phyloP scores from a whole-genome alignment of 2,329 filamentous ascomycete species.

The Microdochium nivale region DNA sequence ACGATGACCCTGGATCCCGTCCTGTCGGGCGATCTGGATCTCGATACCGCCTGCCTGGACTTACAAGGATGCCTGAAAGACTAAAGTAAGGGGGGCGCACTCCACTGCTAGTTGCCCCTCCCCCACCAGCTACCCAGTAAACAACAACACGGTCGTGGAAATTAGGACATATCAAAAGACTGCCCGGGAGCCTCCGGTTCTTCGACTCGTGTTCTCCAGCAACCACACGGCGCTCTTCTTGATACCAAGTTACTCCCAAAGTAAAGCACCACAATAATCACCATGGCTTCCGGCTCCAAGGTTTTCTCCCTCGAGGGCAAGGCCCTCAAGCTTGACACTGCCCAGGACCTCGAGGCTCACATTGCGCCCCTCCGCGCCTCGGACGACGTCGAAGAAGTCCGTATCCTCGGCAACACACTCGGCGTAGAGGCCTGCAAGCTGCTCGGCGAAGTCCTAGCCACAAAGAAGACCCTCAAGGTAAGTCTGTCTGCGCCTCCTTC shows the following conservation, averaged over 20 bases:
- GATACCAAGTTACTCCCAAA: conserved; percentile 13
- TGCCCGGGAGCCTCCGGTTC: neutral
- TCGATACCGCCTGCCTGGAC: neutral
- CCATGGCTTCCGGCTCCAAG: conserved; percentile 47
- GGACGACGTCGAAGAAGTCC: conserved; percentile 74
- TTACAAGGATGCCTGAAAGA: neutral
- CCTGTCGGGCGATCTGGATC: neutral
- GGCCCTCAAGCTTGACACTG: conserved; percentile 85
- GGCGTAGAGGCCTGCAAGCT: conserved; percentile 82
- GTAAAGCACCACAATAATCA: conserved; percentile 5
- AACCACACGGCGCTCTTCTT: neutral
- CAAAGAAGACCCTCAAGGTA: conserved; percentile 76
- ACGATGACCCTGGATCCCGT: no score
- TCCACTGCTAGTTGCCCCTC: neutral
- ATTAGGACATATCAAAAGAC: neutral
- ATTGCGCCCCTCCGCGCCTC: conserved; percentile 66
- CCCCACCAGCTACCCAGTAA: neutral
- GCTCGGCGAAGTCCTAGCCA: conserved; percentile 73
- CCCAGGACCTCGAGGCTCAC: conserved; percentile 77
- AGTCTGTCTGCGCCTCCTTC: conserved; percentile 6
- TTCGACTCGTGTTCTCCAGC: neutral
- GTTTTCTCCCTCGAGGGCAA: conserved; percentile 87
- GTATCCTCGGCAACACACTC: conserved; percentile 83
- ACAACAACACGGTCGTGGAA: neutral
- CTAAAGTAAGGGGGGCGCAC: neutral